Evolutionary conservation across 2,329 filamentous ascomycete genomes (phyloP).

Genomic region (Lecanosticta acicola): DNA sequence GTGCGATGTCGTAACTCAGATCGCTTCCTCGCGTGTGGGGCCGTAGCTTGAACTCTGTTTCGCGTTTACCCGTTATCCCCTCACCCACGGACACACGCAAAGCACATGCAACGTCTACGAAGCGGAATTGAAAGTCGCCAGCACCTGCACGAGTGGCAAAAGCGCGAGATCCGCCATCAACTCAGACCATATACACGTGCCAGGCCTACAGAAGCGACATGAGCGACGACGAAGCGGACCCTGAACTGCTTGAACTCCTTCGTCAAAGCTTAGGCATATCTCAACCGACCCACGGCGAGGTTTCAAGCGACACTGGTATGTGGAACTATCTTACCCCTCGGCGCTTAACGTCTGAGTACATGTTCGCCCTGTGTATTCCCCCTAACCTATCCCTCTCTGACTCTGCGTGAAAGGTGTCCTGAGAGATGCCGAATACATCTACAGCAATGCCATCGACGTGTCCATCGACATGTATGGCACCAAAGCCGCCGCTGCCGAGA

Average conservation of each 20-base stretch:
- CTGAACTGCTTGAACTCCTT: constrained; percentile 78
- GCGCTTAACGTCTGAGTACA: constrained; percentile 1
- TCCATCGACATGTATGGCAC: constrained; percentile 77
- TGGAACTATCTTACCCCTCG: constrained; percentile 3
- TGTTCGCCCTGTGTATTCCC: no score
- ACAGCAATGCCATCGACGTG: constrained; percentile 88
- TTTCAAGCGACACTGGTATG: constrained; percentile 31
- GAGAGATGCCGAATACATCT: constrained; percentile 76
- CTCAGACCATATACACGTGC: no score
- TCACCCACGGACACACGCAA: neutral
- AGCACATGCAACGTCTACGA: neutral
- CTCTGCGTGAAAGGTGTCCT: constrained; percentile 65
- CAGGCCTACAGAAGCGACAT: constrained; percentile 49
- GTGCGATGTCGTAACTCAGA: neutral
- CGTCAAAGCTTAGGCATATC: constrained; percentile 63
- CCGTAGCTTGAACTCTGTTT: neutral
- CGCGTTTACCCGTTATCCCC: neutral
- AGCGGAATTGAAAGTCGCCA: no score
- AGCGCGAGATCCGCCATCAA: neutral
- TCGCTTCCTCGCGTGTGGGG: neutral
- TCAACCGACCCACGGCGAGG: constrained; percentile 18
- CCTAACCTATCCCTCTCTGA: neutral
- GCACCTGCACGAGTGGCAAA: no score
- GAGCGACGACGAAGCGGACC: constrained; percentile 89
- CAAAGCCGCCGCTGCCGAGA: constrained; percentile 72